A percentile compares a stretch with the other conserved stretches of the same genome.
These are phyloP conservation scores for Podospora anserina DNA, from an alignment of 495 filamentous ascomycete genomes.

Conservation along the genomic window DNA sequence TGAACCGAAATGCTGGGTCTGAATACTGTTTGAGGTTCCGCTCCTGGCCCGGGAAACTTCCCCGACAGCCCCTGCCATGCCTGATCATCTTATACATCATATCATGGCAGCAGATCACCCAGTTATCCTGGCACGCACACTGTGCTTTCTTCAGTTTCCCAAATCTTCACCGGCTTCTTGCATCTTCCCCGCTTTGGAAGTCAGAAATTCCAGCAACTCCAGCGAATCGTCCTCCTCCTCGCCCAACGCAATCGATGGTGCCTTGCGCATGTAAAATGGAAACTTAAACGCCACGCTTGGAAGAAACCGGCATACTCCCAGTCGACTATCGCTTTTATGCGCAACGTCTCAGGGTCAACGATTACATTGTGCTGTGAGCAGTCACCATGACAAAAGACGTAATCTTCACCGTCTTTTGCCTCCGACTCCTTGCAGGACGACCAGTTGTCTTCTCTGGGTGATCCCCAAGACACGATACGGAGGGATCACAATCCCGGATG, in stretches of 20 bases:
- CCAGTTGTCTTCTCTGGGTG: conserved; percentile 9
- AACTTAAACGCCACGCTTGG: conserved; percentile 13
- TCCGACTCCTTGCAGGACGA: conserved; percentile 4
- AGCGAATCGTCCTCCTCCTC: conserved; percentile 16
- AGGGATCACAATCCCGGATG: conserved; percentile 15
- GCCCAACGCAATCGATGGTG: conserved; percentile 12
- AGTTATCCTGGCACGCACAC: background rate
- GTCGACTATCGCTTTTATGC: conserved; percentile 18
- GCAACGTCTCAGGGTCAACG: conserved; percentile 17
- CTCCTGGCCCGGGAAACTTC: background rate
- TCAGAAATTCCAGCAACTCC: background rate
- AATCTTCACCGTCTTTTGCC: conserved; percentile 3
- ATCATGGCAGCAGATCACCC: background rate
- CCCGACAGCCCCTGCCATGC: background rate
- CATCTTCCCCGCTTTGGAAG: background rate
- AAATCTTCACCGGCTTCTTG: background rate
- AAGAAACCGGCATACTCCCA: conserved; percentile 22
- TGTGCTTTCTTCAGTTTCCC: background rate
- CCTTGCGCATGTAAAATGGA: conserved; percentile 14
- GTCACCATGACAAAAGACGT: conserved; percentile 21
- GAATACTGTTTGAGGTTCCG: background rate
- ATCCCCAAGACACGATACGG: conserved; percentile 16
- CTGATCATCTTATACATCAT: background rate
- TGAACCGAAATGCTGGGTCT: background rate
- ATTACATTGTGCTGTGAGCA: conserved; percentile 17